Evolutionary conservation across 371 early-diverging fungal species (phyloP).

Genomic region (Mucor irregularis): DNA sequence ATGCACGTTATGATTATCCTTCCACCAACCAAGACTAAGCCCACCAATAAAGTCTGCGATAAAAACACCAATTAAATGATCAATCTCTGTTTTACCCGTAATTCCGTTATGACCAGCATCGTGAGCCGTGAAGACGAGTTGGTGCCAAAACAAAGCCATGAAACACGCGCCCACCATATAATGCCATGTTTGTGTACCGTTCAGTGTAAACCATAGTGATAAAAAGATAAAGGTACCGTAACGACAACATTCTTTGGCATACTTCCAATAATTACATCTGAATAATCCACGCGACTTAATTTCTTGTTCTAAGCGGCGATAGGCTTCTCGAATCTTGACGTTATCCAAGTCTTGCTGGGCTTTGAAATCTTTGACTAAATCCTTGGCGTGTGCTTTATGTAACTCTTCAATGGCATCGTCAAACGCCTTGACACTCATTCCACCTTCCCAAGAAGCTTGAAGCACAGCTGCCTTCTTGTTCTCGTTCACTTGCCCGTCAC

Average conservation of each 20-base stretch:
- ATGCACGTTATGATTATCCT: conserved; percentile 93
- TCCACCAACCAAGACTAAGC: conserved; percentile 96
- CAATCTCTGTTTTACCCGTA: conserved; percentile 72
- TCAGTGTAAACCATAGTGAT: conserved; percentile 66
- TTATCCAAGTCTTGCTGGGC: conserved; percentile 36
- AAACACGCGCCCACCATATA: conserved; percentile 62
- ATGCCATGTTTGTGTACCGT: conserved; percentile 62
- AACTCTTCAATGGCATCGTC: conserved; percentile 36
- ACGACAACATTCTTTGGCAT: conserved; percentile 73
- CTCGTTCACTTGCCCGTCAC: background rate
- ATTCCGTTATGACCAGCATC: conserved; percentile 95
- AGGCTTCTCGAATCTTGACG: conserved; percentile 53
- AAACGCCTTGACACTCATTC: conserved; percentile 33
- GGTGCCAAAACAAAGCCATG: conserved; percentile 88
- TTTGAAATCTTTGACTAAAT: conserved; percentile 17
- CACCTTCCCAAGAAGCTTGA: conserved; percentile 35
- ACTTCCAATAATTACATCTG: conserved; percentile 76
- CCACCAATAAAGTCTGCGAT: conserved; percentile 87
- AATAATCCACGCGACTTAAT: conserved; percentile 67
- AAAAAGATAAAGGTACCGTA: conserved; percentile 60
- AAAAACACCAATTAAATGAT: conserved; percentile 80
- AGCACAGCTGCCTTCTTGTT: background rate
- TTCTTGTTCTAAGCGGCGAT: conserved; percentile 64
- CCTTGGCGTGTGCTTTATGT: conserved; percentile 22
- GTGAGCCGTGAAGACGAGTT: conserved; percentile 90